phyloP scores from a whole-genome alignment of 306 rosid genomes.

The Cucurbita argyrosperma region DNA sequence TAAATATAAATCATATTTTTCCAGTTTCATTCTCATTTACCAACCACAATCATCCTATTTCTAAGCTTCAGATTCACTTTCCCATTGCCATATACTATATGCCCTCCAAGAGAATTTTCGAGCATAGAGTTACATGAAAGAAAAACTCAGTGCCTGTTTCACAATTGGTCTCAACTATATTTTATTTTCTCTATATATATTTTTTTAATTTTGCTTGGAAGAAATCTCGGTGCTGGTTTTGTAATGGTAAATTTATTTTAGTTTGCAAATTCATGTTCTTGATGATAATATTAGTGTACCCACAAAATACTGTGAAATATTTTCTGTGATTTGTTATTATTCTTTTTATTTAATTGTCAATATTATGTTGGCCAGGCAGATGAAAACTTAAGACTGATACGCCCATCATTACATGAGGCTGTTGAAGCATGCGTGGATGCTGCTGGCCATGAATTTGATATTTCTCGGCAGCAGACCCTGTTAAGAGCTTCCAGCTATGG shows the following conservation, averaged over 20 bases:
- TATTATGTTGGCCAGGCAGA: conserved; percentile 60
- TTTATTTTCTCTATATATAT: not conserved
- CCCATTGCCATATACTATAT: not conserved
- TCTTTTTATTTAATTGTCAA: conserved; percentile 5
- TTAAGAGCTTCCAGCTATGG: conserved; percentile 97
- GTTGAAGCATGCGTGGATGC: conserved; percentile 94
- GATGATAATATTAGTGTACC: not conserved
- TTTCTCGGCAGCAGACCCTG: conserved; percentile 61
- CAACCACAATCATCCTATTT: not conserved
- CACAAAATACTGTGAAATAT: not conserved
- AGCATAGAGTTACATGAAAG: not conserved
- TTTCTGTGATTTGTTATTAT: conserved; percentile 1
- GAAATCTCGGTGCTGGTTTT: not conserved
- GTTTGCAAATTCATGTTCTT: not conserved
- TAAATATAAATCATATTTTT: not conserved
- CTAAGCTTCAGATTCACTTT: not conserved
- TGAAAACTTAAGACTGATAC: conserved; percentile 91
- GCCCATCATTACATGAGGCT: conserved; percentile 75
- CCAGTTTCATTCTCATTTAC: not conserved
- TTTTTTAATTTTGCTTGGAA: not conserved
- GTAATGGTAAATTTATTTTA: not conserved
- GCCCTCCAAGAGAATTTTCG: not conserved
- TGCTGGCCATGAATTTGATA: conserved; percentile 91
- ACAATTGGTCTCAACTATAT: not conserved
- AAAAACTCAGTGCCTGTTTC: not conserved